Evolutionary conservation across 148 eudicot genomes (phyloP).

Genomic region (Fagopyrum tataricum): DNA sequence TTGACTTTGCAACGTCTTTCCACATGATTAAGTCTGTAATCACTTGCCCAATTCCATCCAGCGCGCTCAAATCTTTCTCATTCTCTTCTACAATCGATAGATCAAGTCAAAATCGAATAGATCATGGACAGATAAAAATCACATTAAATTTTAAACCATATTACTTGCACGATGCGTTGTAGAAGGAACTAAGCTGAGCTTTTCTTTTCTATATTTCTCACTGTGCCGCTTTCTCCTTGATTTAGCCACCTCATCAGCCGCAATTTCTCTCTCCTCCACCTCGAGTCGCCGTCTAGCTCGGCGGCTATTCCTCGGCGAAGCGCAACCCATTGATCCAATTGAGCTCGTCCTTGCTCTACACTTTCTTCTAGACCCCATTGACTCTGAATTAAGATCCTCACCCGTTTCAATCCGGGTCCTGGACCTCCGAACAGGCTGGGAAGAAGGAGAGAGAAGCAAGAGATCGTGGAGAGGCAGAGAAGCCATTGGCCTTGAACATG

Average conservation of each 20-base stretch:
- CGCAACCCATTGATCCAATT: constrained; percentile 21
- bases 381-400: constrained; percentile 34
- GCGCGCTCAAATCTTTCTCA: constrained; percentile 39
- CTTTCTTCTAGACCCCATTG: constrained; percentile 27
- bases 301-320: constrained; percentile 48
- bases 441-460: constrained; percentile 59
- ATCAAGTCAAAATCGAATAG: constrained; percentile 10
- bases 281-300: constrained; percentile 53
- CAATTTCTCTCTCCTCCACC: constrained; percentile 51
- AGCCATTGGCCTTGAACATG: constrained; percentile 32
- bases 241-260: constrained; percentile 46
- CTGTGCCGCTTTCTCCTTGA: constrained; percentile 48
- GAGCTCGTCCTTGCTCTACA: constrained; percentile 32
- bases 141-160: not conserved
- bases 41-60: constrained; percentile 51
- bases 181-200: constrained; percentile 27
- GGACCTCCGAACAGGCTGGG: constrained; percentile 42
- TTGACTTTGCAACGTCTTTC: constrained; percentile 85
- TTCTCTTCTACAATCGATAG: constrained; percentile 27
- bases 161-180: constrained; percentile 38
- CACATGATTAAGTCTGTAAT: constrained; percentile 68
- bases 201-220: constrained; percentile 52
- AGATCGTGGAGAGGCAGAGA: constrained; percentile 53
- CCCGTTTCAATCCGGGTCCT: constrained; percentile 42
- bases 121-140: not conserved